Evolutionary conservation across 306 rosid genomes (phyloP), one percentile per base, ranked within the genome.

Genomic region (Prinsepia uniflora): DNA sequence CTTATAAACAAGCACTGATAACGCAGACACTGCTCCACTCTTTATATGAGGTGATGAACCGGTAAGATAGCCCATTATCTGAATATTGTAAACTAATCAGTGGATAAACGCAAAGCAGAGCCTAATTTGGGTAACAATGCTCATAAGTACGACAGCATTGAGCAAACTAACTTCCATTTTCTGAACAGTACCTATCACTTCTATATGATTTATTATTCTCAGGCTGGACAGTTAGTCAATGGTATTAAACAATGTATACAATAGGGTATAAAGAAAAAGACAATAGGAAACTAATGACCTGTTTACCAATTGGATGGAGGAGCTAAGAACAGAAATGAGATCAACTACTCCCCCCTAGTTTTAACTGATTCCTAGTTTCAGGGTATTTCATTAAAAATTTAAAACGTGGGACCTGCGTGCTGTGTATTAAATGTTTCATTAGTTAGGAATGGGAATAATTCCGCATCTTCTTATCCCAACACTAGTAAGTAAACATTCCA

Each of bases 1-100:
- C 80, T 81, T 75, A 79, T 90, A 89, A 57, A 89, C 82, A 81
- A 94, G 86, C 58, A 87, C 88, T 46, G 98, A 94, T 54, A 94
- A 74, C 10, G 86, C 96, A 77, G 98, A 90, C 72, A 94, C 87
- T 62, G 98, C 98, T 79, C 98, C 98, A 60, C 98, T 90, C 83
- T 83, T 91, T 63, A 90, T 81, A 73, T 84, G 97, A 63, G 98
- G 97, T 62, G 98, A 89, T 68, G 92, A 87, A 67, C 97, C 89
- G 42, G 95, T 84, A 57, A 94, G 90, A 82, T 94, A 94, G 44
- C 97, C 98, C 91, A 84, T 80, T 77, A 94, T 86, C 98, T 94
- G 86, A 80, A 72, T 48, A 65, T 50, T 8, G 67, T 62, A 71
- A 74, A 69, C 34, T 52, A 30, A 20, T 36, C n/a, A 68, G 54